phyloP scores from a whole-genome alignment of 2,329 filamentous ascomycete species.

The Trichoderma sp. region DNA sequence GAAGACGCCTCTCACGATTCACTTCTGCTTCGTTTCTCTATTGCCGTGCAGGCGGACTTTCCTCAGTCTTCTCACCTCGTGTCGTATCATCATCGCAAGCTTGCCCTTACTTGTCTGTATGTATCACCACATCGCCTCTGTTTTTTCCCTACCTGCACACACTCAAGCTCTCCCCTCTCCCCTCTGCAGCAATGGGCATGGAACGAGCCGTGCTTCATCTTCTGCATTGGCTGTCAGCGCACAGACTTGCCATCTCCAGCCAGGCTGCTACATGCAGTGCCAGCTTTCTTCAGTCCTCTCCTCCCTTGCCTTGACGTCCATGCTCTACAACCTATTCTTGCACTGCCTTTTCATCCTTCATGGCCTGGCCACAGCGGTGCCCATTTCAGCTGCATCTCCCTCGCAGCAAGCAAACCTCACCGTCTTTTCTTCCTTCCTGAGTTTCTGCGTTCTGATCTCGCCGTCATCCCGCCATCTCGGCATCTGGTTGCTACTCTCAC shows the following conservation, averaged over 20 bases:
- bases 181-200: slow-evolving; percentile 8
- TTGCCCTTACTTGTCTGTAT: not conserved
- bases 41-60: no score
- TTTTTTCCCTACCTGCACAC: not conserved
- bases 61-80: no score
- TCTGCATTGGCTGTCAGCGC: slow-evolving; percentile 2
- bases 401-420: not conserved
- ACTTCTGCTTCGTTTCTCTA: no score
- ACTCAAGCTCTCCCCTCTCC: not conserved
- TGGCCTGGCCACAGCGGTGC: not conserved
- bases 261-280: not conserved
- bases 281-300: slow-evolving; percentile 4
- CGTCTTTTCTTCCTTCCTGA: not conserved
- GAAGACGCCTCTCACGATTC: no score
- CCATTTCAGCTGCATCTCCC: not conserved
- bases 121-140: not conserved
- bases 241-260: not conserved
- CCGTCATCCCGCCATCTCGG: not conserved
- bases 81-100: no score
- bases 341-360: not conserved
- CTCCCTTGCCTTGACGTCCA: not conserved
- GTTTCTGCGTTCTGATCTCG: not conserved
- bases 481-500: slow-evolving; percentile 11
- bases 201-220: slow-evolving; percentile 23
- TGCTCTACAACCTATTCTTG: not conserved